phyloP scores from a whole-genome alignment of 257 asterid species.

The Plantago ovata region DNA sequence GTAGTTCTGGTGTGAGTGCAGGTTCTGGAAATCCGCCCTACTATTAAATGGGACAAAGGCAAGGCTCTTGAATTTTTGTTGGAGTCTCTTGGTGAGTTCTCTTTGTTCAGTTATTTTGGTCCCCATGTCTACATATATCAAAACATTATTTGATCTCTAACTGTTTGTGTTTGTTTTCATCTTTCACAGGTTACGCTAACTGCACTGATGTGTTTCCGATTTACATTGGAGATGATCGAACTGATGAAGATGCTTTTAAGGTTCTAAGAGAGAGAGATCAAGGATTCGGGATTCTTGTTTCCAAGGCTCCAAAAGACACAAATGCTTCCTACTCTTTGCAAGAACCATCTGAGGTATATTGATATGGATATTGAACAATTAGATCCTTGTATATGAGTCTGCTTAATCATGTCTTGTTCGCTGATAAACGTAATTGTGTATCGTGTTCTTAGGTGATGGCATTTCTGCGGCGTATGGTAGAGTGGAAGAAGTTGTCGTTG shows the following conservation, averaged over 20 bases:
- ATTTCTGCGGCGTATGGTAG: slow-evolving; percentile 65
- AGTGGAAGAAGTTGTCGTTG: slow-evolving; percentile 48
- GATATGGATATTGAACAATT: background rate
- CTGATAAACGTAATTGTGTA: too few species aligned
- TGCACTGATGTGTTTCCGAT: slow-evolving; percentile 66
- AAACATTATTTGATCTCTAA: background rate
- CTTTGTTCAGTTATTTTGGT: background rate
- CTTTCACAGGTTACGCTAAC: slow-evolving; percentile 55
- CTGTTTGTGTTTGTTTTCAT: background rate
- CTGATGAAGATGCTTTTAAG: slow-evolving; percentile 89
- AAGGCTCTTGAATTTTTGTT: slow-evolving; percentile 88
- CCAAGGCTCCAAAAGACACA: slow-evolving; percentile 77
- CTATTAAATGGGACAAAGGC: slow-evolving; percentile 97
- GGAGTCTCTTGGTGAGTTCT: slow-evolving; percentile 77
- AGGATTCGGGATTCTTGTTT: slow-evolving; percentile 83
- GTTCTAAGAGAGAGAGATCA: slow-evolving; percentile 57
- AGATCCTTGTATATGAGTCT: background rate
- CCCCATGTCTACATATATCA: background rate
- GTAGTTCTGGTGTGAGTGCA: slow-evolving; percentile 25
- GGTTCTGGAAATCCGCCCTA: slow-evolving; percentile 92
- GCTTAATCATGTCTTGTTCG: background rate
- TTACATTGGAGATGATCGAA: slow-evolving; percentile 88
- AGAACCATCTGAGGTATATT: slow-evolving; percentile 68
- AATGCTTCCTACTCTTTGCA: slow-evolving; percentile 71
- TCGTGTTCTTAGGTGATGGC: slow-evolving; percentile 56